Base-by-base conservation (phyloP, 2,329 filamentous ascomycete genomes). In the Pestalotiopsis sp. region DNA sequence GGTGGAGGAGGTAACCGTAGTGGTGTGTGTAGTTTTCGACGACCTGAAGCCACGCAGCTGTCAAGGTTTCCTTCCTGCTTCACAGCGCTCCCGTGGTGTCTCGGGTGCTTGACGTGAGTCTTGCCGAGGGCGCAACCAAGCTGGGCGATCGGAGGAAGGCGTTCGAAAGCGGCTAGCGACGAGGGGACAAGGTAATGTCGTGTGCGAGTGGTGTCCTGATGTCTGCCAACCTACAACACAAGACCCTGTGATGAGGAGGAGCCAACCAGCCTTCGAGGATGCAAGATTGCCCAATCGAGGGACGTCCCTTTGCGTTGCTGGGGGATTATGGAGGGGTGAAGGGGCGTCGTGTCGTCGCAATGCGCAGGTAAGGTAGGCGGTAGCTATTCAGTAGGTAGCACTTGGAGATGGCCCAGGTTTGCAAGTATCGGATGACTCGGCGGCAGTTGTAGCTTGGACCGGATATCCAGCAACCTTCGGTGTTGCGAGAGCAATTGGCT, bases 1-100 rank as follows among this genome's bases (percentile, higher is more conserved):
- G 77, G 76, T 82, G 79, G 68, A 67, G 66, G 45, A n/a, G 45
- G 45, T 52, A 63, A 36, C 31, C 6, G 60, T 70, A 65, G 64
- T 39, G 68, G 68, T 69, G 71, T 60, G 57, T 71, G 63, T 70
- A 69, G 71, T 69, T 73, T 59, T 72, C 7, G 59, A 62, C 36
- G 27, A 59, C 57, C 59, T 62, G 17, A 52, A 39, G 27, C 25
- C 20, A 39, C 27, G 27, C 25, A 36, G 23, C 59, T 62, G 31
- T 62, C 31, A 36, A 62, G 59, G 59, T 62, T 62, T 62, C 45
- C 17, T 52, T 52, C 59, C 59, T 36, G 59, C 59, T 62, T 62
- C 59, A 39, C 59, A 62, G 20, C 25, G 25, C 20, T 62, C 59
- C 59, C 31, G 61, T 64, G n/a, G 38, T 64, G 61, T 64, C 61